Evolutionary conservation across 164 flowering plant species (phyloP).

Genomic region (Annona squamosa): DNA sequence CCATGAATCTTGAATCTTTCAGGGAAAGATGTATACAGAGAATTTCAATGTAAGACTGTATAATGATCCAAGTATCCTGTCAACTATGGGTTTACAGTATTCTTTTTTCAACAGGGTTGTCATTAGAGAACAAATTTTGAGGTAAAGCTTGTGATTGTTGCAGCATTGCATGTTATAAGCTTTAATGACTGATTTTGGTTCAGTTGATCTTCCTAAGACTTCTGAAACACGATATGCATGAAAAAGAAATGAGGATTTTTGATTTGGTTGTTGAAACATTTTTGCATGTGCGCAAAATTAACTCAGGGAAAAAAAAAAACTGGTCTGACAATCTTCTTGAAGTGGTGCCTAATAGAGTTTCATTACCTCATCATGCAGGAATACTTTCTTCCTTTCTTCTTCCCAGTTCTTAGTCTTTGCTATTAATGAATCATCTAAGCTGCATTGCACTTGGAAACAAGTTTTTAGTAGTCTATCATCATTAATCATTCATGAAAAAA

Average conservation of each 20-base stretch:
- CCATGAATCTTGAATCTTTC: too few species aligned
- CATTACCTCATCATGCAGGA: slow-evolving; percentile 77
- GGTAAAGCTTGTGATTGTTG: background rate
- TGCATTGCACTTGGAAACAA: slow-evolving; percentile 23
- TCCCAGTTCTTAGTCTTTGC: slow-evolving; percentile 75
- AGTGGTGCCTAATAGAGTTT: background rate
- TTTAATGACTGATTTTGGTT: background rate
- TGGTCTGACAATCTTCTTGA: too few species aligned
- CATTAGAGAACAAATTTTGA: too few species aligned
- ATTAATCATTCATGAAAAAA: background rate
- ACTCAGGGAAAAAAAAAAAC: background rate
- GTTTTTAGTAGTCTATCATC: background rate
- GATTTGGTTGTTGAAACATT: background rate
- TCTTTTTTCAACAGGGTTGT: too few species aligned
- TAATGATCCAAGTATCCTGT: too few species aligned
- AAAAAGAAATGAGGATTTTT: background rate
- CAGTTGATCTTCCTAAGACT: background rate
- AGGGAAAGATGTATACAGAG: too few species aligned
- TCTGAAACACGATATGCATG: background rate
- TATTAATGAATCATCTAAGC: slow-evolving; percentile 59
- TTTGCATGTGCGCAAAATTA: background rate
- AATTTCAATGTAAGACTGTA: too few species aligned
- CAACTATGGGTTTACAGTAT: too few species aligned
- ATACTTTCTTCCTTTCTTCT: slow-evolving; percentile 60
- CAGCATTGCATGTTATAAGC: background rate